Evolutionary conservation across 768 basidiomycete species (phyloP).

Genomic region (Exsudoporus frostii): DNA sequence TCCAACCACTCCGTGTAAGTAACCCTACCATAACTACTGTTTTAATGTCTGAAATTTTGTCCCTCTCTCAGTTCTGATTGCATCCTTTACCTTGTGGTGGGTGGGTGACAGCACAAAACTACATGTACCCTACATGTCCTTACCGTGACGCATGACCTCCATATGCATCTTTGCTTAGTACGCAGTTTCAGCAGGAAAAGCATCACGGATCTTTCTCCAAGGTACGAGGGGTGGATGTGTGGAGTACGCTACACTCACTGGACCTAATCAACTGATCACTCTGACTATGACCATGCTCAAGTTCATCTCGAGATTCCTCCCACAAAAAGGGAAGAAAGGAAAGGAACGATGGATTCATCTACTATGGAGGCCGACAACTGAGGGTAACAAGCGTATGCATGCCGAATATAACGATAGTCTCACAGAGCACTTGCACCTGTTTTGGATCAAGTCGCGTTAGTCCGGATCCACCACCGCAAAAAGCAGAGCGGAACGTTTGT

Average conservation of each 20-base stretch:
- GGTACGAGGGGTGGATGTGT: background rate
- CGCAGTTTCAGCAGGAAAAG: background rate
- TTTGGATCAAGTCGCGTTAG: background rate
- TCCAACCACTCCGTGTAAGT: slow-evolving; percentile 77
- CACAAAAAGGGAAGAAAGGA: background rate
- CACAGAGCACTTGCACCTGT: slow-evolving; percentile 50
- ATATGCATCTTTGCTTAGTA: slow-evolving; percentile 13
- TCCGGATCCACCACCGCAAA: background rate
- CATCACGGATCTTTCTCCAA: background rate
- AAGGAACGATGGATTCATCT: slow-evolving; percentile 24
- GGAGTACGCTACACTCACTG: background rate
- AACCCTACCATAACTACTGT: background rate
- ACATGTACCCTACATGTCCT: slow-evolving; percentile 38
- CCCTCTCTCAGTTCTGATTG: slow-evolving; percentile 34
- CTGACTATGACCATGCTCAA: background rate
- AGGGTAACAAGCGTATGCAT: slow-evolving; percentile 12
- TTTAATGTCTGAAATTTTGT: slow-evolving; percentile 1
- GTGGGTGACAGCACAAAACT: slow-evolving; percentile 31
- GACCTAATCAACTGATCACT: background rate
- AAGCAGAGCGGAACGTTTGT: background rate
- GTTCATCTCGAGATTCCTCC: background rate
- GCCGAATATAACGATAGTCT: slow-evolving; percentile 18
- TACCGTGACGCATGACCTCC: slow-evolving; percentile 25
- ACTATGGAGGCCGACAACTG: slow-evolving; percentile 11
- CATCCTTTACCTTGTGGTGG: slow-evolving; percentile 9